These are phyloP conservation scores for Mortierella sp. DNA, from an alignment of 371 early-diverging fungal genomes.

Conservation along the genomic window DNA sequence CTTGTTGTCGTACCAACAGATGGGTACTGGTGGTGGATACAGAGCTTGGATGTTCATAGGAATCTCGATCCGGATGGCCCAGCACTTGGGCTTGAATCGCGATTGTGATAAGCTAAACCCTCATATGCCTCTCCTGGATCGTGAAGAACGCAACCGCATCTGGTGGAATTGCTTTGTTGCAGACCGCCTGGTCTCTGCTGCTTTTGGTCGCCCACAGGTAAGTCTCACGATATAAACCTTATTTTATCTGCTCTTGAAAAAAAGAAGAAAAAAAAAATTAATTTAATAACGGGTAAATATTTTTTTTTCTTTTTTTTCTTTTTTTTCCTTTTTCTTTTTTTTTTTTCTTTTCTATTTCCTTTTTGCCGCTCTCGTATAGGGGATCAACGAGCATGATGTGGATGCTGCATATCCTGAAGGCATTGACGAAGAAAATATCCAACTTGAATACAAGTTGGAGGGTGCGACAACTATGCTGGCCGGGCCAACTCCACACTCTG, in stretches of 20 bases:
- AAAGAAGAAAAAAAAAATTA: conserved; percentile 10
- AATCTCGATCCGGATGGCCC: conserved; percentile 68
- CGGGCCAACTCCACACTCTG: conserved; percentile 22
- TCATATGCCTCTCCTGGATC: conserved; percentile 57
- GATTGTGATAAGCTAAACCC: conserved; percentile 61
- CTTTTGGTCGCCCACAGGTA: conserved; percentile 41
- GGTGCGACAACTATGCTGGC: conserved; percentile 9
- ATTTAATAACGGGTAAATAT: not conserved
- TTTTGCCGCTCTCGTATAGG: conserved; percentile 53
- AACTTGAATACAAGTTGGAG: conserved; percentile 23
- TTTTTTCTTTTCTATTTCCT: conserved; percentile 58
- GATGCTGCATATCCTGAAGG: conserved; percentile 40
- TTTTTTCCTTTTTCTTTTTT: conserved; percentile 57
- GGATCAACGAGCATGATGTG: conserved; percentile 37
- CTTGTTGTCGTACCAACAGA: conserved; percentile 35
- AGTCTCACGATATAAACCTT: not conserved
- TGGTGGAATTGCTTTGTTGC: conserved; percentile 66
- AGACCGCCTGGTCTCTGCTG: conserved; percentile 57
- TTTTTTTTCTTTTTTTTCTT: conserved; percentile 17
- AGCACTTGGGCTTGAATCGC: conserved; percentile 67
- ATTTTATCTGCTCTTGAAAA: not conserved
- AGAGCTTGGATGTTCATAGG: conserved; percentile 64
- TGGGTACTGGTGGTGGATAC: conserved; percentile 49
- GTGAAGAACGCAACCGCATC: conserved; percentile 64
- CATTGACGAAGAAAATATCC: conserved; percentile 28